These are phyloP conservation scores for Postia placenta DNA, from an alignment of 768 basidiomycete genomes.

Conservation along the genomic window DNA sequence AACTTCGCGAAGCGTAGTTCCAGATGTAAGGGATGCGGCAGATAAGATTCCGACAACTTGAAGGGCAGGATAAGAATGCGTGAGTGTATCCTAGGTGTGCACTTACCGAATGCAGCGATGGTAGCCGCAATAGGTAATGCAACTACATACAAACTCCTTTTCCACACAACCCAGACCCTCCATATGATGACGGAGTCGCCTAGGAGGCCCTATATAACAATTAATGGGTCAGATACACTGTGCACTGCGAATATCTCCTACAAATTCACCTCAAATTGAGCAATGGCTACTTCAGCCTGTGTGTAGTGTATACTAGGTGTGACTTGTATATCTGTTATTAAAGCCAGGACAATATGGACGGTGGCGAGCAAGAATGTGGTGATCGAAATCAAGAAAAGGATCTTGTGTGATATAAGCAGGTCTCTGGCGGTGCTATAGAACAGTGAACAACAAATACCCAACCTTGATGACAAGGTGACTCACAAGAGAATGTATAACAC, in stretches of 20 bases:
- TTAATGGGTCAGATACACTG: background rate
- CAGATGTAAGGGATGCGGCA: background rate
- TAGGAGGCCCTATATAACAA: background rate
- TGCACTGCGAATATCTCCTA: no score
- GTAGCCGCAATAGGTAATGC: background rate
- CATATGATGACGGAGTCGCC: conserved; percentile 5
- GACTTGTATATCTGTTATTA: background rate
- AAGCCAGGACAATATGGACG: background rate
- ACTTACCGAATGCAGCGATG: conserved; percentile 2
- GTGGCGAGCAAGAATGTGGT: conserved; percentile 3
- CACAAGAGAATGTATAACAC: background rate
- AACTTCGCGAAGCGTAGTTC: conserved; percentile 2
- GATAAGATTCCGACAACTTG: conserved; percentile 4
- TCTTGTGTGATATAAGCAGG: conserved; percentile 3
- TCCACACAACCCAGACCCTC: conserved; percentile 9
- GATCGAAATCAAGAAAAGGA: background rate
- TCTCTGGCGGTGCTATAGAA: background rate
- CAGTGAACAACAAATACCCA: background rate
- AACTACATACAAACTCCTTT: background rate
- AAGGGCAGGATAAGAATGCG: background rate
- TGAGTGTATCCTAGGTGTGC: background rate
- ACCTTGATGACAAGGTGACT: background rate
- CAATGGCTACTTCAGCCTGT: conserved; percentile 3
- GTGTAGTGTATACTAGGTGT: background rate
- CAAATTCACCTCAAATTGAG: background rate